Evolutionary conservation across 208 protist species (phyloP), one percentile per base, ranked within the genome.

Genomic region (Strigomonas culicis): DNA sequence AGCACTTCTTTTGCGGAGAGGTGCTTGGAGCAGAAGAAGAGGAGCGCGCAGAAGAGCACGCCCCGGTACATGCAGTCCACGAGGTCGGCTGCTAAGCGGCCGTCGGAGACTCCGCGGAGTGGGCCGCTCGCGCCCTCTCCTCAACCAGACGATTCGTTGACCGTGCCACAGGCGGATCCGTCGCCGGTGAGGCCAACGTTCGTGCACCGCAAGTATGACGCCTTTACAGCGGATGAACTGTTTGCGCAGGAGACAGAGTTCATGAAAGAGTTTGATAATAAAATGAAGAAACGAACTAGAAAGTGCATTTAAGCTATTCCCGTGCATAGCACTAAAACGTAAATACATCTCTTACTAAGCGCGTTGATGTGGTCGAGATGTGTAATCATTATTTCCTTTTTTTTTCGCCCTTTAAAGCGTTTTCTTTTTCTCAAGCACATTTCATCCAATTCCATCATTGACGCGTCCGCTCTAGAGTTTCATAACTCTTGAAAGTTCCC

Each of bases 51-150:
- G 1, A 59, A 62, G 3, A 47, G 53, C 13, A 75, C 59, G 21
- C 78, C 70, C 17, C 68, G 74, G 21, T 84, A 72, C 55, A 84
- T 84, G 78, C 66, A 70, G 36, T n/a, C 70, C 1, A 84, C 78
- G 4, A 59, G 70, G 64, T 63, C 78, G 28, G 57, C 75, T 30
- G 32, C 52, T 11, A 70, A 56, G 8, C 68, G 78, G 32, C 47
- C 55, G 4, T 73, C 51, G 44, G 55, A 49, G 1, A 50, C 58
- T 4, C 56, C 43, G 15, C n/a, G 46, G 28, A 62, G 22, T 19
- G n/a, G 19, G 30, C 44, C 55, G 30, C 55, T 59, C 13, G 55
- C 30, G 4, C 17, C 41, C 4, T 59, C 55, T 3, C 55, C 55
- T 1, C 24, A 27, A 7, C 55, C 55, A 4, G 55, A 59, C 25